These are phyloP conservation scores for Neofusicoccum kwambonambiense DNA, from an alignment of 2,329 filamentous ascomycete genomes.

Conservation along the genomic window DNA sequence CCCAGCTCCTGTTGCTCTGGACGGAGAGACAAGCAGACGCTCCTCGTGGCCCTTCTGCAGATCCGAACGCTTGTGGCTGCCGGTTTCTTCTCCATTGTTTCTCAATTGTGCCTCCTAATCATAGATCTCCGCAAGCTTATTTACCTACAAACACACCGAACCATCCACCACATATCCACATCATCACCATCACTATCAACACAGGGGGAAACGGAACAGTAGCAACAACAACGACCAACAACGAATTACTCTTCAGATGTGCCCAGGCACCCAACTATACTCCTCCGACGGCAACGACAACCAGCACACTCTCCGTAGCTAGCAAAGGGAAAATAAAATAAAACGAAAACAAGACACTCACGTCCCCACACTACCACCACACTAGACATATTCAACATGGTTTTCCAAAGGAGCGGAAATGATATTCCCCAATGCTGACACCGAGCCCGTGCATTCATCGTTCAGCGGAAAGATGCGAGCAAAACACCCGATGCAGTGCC, in stretches of 20 bases:
- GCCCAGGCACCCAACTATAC: neutral
- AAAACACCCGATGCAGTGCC: constrained; percentile 2
- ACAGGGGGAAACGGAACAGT: neutral
- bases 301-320: neutral
- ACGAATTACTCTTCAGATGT: neutral
- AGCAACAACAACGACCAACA: neutral
- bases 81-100: neutral
- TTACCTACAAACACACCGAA: neutral
- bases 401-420: neutral
- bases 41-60: neutral
- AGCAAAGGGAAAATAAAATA: neutral
- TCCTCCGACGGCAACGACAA: neutral
- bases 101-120: neutral
- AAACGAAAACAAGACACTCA: neutral
- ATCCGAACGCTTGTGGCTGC: too few species aligned
- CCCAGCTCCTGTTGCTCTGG: too few species aligned
- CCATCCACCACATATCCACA: neutral
- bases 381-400: neutral
- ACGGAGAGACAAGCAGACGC: too few species aligned
- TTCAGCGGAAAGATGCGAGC: constrained; percentile 2
- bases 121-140: neutral
- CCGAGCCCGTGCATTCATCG: constrained; percentile 13
- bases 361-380: neutral
- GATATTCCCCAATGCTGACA: constrained; percentile 1
- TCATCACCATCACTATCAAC: neutral